Conservation (phyloP, 2,329 filamentous ascomycete genomes). For the Penicillium sp. region DNA sequence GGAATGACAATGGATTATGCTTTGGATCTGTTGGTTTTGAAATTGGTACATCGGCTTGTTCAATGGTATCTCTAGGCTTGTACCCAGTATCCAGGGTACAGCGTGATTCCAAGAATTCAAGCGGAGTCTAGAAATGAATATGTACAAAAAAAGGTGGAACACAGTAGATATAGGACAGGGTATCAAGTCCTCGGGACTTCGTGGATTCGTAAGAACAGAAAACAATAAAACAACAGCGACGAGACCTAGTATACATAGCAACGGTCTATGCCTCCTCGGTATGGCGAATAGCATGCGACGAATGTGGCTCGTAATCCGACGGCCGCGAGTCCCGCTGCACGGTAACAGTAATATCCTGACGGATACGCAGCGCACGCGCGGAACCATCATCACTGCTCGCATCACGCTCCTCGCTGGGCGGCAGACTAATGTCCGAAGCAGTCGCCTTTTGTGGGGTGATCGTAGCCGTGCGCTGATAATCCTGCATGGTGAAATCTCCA, state of each 20-base stretch:
- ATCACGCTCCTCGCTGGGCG: conserved; percentile 29
- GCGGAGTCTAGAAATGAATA: conserved; percentile 9
- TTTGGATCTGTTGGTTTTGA: too few relatives aligned
- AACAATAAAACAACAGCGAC: not conserved
- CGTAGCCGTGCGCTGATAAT: conserved; percentile 28
- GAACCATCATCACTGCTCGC: conserved; percentile 38
- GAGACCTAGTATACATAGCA: not conserved
- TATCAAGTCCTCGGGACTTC: conserved; percentile 19
- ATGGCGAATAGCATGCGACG: conserved; percentile 9
- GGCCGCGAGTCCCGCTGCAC: conserved; percentile 21
- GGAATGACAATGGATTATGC: not conserved
- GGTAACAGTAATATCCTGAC: conserved; percentile 41
- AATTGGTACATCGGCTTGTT: too few relatives aligned
- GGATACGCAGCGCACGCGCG: conserved; percentile 36
- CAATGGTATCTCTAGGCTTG: too few relatives aligned
- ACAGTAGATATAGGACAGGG: conserved; percentile 9
- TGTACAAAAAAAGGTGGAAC: conserved; percentile 9
- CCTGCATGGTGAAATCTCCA: conserved; percentile 32
- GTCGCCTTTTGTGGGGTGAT: conserved; percentile 28
- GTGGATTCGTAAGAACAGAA: conserved; percentile 11
- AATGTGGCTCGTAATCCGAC: conserved; percentile 12
- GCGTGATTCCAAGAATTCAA: not conserved
- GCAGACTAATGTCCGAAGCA: conserved; percentile 28
- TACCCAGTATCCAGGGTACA: not conserved
- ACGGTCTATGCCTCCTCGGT: conserved; percentile 16